Evolutionary conservation across 164 flowering plant species (phyloP), one percentile per base, ranked within the genome.

Genomic region (Chimonanthus praecox): DNA sequence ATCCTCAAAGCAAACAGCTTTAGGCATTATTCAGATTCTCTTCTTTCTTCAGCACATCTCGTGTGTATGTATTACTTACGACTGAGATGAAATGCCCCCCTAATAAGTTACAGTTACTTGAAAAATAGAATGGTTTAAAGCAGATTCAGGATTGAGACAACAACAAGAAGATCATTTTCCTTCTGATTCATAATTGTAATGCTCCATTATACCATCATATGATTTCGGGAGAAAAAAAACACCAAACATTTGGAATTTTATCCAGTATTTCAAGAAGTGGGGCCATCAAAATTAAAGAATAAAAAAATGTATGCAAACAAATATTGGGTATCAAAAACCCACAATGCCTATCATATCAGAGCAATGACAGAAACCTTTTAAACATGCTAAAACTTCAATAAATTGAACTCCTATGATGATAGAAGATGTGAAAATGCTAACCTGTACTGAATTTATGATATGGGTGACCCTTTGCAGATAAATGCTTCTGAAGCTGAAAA

Each of bases 361-460:
- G 47, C 51, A 47, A 49, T 13, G 21, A 20, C n/a, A 68, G 13
- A 68, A 63, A 63, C 18, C 46, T 45, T 2, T 15, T 10, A 46
- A 47, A 20, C 63, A 49, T 18, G 43, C 8, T 48, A 48, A 11
- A 18, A 49, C 6, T 48, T 47, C 71, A 69, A 18, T 11, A 69
- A 16, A 62, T 33, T 16, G 16, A 70, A 43, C 33, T 44, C 63
- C 6, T 3, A 48, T 16, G 2, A 54, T 7, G 43, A 6, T 67
- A 15, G 61, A 50, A 51, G 63, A 65, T 47, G 62, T 47, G 21
- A 71, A 69, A 51, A 47, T 49, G 48, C 81, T 71, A 21, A 91
- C 98, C 98, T 84, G 98, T 92, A 74, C 92, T 84, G 72, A 92
- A 94, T 79, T 92, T 92, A 80, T 92, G 97, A 81, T 78, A 92